Base-by-base conservation (phyloP, 1,284 basidiomycete genomes). In the Moniliophthora roreri region DNA sequence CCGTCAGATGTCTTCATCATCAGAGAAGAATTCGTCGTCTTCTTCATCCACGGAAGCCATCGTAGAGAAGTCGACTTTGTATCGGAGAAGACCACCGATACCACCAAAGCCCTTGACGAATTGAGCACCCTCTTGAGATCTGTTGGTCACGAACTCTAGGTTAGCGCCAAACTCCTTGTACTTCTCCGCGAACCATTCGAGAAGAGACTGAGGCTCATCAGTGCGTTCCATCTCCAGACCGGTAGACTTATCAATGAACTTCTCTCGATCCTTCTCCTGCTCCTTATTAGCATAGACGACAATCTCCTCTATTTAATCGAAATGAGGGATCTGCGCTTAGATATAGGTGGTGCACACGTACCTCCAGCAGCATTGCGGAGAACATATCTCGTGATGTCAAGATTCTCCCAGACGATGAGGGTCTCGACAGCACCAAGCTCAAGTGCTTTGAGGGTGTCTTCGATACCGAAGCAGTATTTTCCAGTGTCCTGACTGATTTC, bases 81-180 rank as follows among this genome's bases (percentile, higher is more conserved):
- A 98, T 54, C 95, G 84, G 58, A 98, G 77, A 55, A 98, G 78
- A 32, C 96, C 96, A 44, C 96, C 96, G 60, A 99, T 97, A 34
- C 96, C 96, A 75, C 96, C 96, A 66, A 99, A 99, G 48, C 96
- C 97, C 71, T 96, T 96, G 65, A 97, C 95, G 77, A 98, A 99
- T 72, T 99, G 97, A 41, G 92, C 92, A 32, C 96, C 96, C 69
- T 99, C 96, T 69, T 98, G 95, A n/a, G 93, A 95, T 50, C 85
- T 81, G 69, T 92, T 89, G 58, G 90, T 91, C 42, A 92, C 82
- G 65, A 92, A 92, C 69, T 98, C 96, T 57, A 98, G 86, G 62
- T 89, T 89, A 54, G 95, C 92, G 60, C 96, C 97, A 67, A 98
- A 99, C 47, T 95, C 91, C 69, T 93, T 95, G 81, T 99, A 99